Evolutionary conservation across 805 yeast genomes (phyloP).

Genomic region (Nakazawaea ernobii): DNA sequence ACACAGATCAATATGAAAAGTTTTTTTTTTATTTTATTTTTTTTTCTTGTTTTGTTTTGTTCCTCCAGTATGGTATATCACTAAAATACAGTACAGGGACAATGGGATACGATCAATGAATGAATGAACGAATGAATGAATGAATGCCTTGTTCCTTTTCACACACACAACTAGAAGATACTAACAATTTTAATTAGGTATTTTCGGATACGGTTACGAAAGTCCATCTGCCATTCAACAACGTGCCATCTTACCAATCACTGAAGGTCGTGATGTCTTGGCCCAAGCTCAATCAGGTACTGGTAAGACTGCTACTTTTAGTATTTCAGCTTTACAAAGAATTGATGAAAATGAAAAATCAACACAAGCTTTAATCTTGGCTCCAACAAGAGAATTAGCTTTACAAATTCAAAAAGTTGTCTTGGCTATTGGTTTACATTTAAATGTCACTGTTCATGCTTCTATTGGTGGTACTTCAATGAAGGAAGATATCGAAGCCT

Average conservation of each 20-base stretch:
- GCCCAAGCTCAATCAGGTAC: constrained; percentile 99
- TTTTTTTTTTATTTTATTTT: constrained; percentile 18
- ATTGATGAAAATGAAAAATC: constrained; percentile 69
- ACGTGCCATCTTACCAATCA: constrained; percentile 93
- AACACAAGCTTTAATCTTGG: constrained; percentile 83
- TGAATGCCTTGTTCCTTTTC: background rate
- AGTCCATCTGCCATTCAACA: constrained; percentile 96
- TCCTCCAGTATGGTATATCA: too few relatives aligned
- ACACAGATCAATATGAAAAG: too few relatives aligned
- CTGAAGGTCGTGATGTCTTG: constrained; percentile 88
- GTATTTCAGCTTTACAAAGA: constrained; percentile 87
- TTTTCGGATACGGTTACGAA: constrained; percentile 90
- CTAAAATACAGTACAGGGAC: too few relatives aligned
- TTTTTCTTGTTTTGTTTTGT: constrained; percentile 16
- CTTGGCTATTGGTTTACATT: constrained; percentile 76
- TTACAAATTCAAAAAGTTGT: constrained; percentile 88
- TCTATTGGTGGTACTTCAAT: constrained; percentile 91
- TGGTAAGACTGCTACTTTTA: constrained; percentile 97
- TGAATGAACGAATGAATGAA: too few relatives aligned
- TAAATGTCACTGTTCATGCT: constrained; percentile 83
- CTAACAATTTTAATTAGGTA: constrained; percentile 33
- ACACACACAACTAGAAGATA: constrained; percentile 21
- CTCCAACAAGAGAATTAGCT: constrained; percentile 97
- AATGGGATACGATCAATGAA: too few relatives aligned
- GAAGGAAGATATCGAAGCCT: constrained; percentile 71